Conservation (phyloP, 2,329 filamentous ascomycete species). For the Aureobasidium pullulans region DNA sequence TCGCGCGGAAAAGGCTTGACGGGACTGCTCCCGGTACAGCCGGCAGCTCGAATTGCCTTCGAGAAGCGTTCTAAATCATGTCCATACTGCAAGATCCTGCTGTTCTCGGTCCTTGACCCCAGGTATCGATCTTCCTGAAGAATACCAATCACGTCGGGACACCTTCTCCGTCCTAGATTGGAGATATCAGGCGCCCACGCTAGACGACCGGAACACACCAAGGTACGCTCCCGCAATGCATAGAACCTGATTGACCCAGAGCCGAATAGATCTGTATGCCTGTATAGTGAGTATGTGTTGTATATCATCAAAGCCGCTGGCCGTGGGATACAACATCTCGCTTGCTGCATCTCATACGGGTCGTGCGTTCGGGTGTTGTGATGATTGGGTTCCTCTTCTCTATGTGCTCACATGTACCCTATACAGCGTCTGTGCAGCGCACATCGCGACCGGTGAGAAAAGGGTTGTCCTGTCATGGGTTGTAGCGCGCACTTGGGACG, state of each 20-base stretch:
- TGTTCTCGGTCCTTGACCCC: background rate
- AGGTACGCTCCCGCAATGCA: background rate
- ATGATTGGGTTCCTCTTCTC: background rate
- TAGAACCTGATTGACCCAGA: background rate
- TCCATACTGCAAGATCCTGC: background rate
- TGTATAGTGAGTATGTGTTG: background rate
- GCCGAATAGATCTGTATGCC: background rate
- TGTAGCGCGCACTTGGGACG: background rate
- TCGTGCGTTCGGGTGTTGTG: background rate
- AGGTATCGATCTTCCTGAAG: background rate
- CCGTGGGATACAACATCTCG: slow-evolving; percentile 1
- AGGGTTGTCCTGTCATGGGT: background rate
- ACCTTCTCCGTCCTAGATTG: background rate
- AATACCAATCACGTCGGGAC: background rate
- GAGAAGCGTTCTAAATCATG: background rate
- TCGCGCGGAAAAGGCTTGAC: background rate
- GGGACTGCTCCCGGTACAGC: background rate
- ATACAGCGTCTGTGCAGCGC: background rate
- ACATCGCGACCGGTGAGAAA: slow-evolving; percentile 8
- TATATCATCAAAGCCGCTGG: background rate
- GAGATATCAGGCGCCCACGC: slow-evolving; percentile 1
- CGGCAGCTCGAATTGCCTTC: background rate
- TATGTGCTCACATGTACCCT: background rate
- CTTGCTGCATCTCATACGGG: background rate
- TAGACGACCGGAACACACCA: background rate